Percentiles rank a stretch among this genome's conserved stretches.
Evolutionary conservation across 768 basidiomycete species (phyloP).

Genomic region (Suillus americanus): DNA sequence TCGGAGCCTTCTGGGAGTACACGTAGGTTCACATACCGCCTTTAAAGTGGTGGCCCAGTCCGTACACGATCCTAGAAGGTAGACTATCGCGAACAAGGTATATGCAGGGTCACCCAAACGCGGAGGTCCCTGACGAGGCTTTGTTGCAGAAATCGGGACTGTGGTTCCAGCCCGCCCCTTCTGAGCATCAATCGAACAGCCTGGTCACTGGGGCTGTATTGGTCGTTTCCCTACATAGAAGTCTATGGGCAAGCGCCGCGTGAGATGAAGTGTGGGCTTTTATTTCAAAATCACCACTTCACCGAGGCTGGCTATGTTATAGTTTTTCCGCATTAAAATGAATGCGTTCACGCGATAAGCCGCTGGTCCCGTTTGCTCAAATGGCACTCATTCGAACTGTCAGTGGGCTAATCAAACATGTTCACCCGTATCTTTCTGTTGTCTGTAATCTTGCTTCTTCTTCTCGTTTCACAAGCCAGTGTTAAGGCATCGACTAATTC

Average conservation of each 20-base stretch:
- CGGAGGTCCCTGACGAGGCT: not conserved
- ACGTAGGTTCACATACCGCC: not conserved
- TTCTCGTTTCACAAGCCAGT: not conserved
- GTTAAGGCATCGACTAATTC: not conserved
- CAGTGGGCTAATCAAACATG: not conserved
- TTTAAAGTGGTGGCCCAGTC: not conserved
- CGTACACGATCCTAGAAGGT: not conserved
- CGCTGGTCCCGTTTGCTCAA: not conserved
- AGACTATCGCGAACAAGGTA: not conserved
- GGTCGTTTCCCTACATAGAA: not conserved
- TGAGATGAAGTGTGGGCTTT: not conserved
- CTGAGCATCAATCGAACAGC: not conserved
- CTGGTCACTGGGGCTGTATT: not conserved
- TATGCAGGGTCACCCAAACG: not conserved
- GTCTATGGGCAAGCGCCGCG: not conserved
- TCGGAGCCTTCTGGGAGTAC: too few species aligned
- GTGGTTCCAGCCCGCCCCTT: not conserved
- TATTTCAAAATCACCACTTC: not conserved
- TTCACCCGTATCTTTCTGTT: not conserved
- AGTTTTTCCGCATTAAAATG: not conserved
- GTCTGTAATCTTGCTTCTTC: not conserved
- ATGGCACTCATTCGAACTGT: not conserved
- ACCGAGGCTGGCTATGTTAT: not conserved
- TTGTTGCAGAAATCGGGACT: not conserved
- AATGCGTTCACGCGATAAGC: not conserved